Conservation (phyloP, 495 filamentous ascomycete species). For the Lasiosphaeria miniovina region DNA sequence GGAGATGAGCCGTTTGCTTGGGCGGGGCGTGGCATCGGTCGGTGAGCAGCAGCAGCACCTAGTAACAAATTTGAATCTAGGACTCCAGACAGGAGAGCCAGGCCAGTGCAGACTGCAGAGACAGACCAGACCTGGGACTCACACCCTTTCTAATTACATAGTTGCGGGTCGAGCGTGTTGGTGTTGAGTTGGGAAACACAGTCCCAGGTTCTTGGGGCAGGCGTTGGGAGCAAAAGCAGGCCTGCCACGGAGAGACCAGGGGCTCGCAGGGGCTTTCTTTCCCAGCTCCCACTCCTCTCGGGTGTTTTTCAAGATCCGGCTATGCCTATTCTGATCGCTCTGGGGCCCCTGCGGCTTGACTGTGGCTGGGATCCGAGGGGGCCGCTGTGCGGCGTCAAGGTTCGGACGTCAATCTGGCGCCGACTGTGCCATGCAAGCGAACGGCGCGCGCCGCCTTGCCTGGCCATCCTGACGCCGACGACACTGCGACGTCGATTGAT, state of each 20-base stretch:
- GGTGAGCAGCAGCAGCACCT: too few relatives aligned
- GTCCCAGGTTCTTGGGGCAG: conserved; percentile 1
- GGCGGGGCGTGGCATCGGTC: too few relatives aligned
- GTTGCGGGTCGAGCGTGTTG: not conserved
- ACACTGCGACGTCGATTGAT: not conserved
- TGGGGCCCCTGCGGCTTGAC: not conserved
- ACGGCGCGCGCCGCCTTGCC: conserved; percentile 1
- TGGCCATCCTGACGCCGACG: not conserved
- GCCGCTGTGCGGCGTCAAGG: not conserved
- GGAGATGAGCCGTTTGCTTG: too few relatives aligned
- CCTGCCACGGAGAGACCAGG: not conserved
- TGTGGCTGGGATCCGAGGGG: conserved; percentile 6
- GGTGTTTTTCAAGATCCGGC: conserved; percentile 19
- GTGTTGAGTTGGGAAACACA: not conserved
- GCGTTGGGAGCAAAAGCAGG: not conserved
- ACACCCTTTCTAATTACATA: not conserved
- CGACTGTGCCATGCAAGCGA: not conserved
- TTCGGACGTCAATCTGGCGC: conserved; percentile 6
- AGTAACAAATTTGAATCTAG: not conserved
- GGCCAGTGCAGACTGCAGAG: not conserved
- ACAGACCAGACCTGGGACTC: not conserved
- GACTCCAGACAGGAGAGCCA: not conserved
- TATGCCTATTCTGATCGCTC: conserved; percentile 5
- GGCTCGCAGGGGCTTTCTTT: not conserved
- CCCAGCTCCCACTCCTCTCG: conserved; percentile 18